Base-by-base conservation (phyloP, 768 basidiomycete genomes). In the Coprinopsis strossmayeri region DNA sequence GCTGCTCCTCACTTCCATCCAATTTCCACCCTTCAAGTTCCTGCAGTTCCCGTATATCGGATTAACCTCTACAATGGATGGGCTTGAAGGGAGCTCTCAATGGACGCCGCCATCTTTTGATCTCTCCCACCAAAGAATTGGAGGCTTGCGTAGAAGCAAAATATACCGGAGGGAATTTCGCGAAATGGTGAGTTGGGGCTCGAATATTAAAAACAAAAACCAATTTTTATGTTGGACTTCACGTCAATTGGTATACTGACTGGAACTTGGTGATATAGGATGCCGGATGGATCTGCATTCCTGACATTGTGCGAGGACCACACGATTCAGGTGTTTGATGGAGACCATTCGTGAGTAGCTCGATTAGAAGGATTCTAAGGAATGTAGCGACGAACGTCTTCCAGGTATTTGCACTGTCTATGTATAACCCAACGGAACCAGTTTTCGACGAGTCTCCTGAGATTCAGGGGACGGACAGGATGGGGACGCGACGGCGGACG, bases 251-350 rank as follows among this genome's bases (percentile, higher is more conserved):
- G 37, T 18, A 18, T 32, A 32, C 30, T 32, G 30, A 32, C 7
- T 32, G 15, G 30, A 32, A 7, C 7, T 38, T 42, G 28, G 35
- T n/a, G n/a, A n/a, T 23, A 48, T 28, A 93, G 90, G 83, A 87
- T 78, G 54, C 74, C 79, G 10, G 90, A 93, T 56, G 90, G 88
- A 0, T 79, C 82, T 2, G 72, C 70, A 12, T 64, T 83, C 0
- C 71, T 95, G 10, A 69, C 78, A 0, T 79, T 84, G 30, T 83
- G 81, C 54, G 91, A 95, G 62, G 79, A 89, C 55, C 66, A 83
- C 18, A 69, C 73, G 0, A 73, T 90, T 35, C 79, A 83, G 34
- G 56, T 79, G 20, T 76, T 79, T 37, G 51, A 70, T 84, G 84
- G 46, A 57, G 77, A 53, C 25, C 40, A n/a, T 21, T 44, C 42